phyloP scores from a whole-genome alignment of 108 stramenopile species.

The Mediolabrus comicus region DNA sequence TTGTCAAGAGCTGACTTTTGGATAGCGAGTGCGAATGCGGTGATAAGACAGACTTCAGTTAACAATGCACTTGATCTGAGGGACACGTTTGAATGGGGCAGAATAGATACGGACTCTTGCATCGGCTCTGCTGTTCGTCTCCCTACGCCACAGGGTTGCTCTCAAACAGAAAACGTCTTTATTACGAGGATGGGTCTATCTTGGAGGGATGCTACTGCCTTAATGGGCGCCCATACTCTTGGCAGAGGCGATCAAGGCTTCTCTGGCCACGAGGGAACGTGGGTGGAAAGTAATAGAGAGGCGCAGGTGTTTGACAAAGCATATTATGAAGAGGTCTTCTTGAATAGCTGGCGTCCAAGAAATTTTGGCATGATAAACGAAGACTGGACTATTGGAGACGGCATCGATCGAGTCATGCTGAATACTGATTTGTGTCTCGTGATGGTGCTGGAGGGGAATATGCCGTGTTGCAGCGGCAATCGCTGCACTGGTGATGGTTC shows the following conservation, averaged over 20 bases:
- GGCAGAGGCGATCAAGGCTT: constrained; percentile 26
- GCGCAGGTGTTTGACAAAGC: constrained; percentile 30
- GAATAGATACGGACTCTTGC: constrained; percentile 23
- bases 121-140: constrained; percentile 19
- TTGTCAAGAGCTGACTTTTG: constrained; percentile 50
- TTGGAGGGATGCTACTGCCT: constrained; percentile 45
- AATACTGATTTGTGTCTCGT: constrained; percentile 48
- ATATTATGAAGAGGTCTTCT: constrained; percentile 38
- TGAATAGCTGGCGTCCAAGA: constrained; percentile 35
- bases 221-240: constrained; percentile 45
- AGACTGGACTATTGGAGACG: constrained; percentile 39
- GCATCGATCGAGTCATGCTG: constrained; percentile 30
- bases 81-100: constrained; percentile 32
- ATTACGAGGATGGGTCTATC: constrained; percentile 39
- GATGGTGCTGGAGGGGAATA: constrained; percentile 19
- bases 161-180: constrained; percentile 21
- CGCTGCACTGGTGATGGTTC: constrained; percentile 6
- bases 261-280: constrained; percentile 40
- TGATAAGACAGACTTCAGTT: constrained; percentile 38
- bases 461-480: constrained; percentile 29
- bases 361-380: constrained; percentile 11
- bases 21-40: constrained; percentile 44
- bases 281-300: constrained; percentile 18
- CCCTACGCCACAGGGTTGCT: constrained; percentile 27
- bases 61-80: constrained; percentile 31